phyloP scores from a whole-genome alignment of 1,139 yeast species.

The Waltiozyma sp. region DNA sequence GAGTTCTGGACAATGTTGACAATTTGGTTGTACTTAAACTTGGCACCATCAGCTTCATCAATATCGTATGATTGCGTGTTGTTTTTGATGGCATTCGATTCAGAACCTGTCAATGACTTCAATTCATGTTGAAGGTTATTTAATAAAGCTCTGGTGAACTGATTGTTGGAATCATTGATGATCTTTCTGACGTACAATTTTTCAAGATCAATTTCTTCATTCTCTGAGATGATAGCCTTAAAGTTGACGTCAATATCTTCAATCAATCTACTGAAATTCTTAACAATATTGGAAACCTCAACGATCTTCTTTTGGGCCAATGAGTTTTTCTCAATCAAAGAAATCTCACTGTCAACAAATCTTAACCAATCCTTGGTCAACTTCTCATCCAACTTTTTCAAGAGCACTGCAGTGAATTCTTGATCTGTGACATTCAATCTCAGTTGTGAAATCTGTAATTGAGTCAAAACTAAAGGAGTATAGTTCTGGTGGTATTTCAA shows the following conservation, averaged over 20 bases:
- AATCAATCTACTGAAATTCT: conserved; percentile 35
- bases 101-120: conserved; percentile 5
- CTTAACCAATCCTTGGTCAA: conserved; percentile 47
- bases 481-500: conserved; percentile 28
- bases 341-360: conserved; percentile 44
- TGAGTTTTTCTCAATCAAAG: conserved; percentile 39
- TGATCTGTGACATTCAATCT: conserved; percentile 43
- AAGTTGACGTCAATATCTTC: conserved; percentile 24
- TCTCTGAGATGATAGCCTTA: conserved; percentile 13
- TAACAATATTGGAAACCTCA: conserved; percentile 32
- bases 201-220: conserved; percentile 10
- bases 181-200: conserved; percentile 23
- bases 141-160: conserved; percentile 9
- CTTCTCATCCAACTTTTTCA: conserved; percentile 43
- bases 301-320: conserved; percentile 31
- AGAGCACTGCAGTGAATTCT: conserved; percentile 49
- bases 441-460: conserved; percentile 28
- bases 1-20: conserved; percentile 56
- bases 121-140: conserved; percentile 11
- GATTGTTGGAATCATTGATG: conserved; percentile 31
- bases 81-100: conserved; percentile 3
- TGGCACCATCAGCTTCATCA: conserved; percentile 5
- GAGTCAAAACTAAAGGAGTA: conserved; percentile 31
- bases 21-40: conserved; percentile 43
- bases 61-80: neutral